Evolutionary conservation across 1,284 basidiomycete species (phyloP).

Genomic region (Clitocybe nebularis): DNA sequence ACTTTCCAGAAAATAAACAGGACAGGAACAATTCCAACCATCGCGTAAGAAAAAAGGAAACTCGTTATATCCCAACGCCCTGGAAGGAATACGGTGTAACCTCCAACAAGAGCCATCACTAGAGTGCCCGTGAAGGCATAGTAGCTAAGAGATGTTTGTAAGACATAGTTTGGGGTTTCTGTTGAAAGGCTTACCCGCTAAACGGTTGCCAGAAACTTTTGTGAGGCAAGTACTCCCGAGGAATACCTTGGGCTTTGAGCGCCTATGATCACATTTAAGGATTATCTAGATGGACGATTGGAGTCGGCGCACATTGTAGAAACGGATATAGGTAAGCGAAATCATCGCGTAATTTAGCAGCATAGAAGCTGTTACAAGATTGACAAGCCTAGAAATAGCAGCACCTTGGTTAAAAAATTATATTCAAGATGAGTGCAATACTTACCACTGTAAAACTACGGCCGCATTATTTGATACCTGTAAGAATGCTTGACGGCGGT

Average conservation of each 20-base stretch:
- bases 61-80: conserved; percentile 50
- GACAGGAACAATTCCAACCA: conserved; percentile 50
- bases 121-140: conserved; percentile 40
- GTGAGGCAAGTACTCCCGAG: conserved; percentile 54
- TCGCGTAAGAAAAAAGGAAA: conserved; percentile 54
- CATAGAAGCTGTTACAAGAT: conserved; percentile 43
- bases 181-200: conserved; percentile 45
- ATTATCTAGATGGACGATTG: neutral
- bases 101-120: conserved; percentile 51
- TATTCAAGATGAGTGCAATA: neutral
- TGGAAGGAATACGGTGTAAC: conserved; percentile 52
- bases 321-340: conserved; percentile 41
- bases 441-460: conserved; percentile 42
- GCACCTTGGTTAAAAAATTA: neutral
- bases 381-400: conserved; percentile 37
- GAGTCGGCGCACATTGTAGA: conserved; percentile 33
- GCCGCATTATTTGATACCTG: conserved; percentile 44
- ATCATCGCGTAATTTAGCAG: conserved; percentile 45
- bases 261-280: conserved; percentile 32
- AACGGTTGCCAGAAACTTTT: conserved; percentile 44
- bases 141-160: no score
- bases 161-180: no score
- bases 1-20: conserved; percentile 63
- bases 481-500: conserved; percentile 32
- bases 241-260: conserved; percentile 57